A percentile compares a stretch with the other conserved stretches of the same genome.
Conservation (phyloP, 768 basidiomycete genomes). For the Lactifluus piperatus region DNA sequence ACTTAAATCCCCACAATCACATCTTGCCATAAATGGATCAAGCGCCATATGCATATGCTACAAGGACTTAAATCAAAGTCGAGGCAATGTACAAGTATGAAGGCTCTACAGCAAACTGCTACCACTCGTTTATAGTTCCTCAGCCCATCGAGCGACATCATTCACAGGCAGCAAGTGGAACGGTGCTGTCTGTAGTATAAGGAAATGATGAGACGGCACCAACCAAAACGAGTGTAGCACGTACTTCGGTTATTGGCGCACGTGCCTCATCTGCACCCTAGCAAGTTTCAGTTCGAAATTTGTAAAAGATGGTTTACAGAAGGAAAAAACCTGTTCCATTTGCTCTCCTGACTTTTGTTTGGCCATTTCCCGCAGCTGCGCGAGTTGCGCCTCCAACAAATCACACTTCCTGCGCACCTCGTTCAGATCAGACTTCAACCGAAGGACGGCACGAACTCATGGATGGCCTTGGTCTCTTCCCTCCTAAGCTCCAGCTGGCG, state of each 20-base stretch:
- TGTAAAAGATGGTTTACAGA: background rate
- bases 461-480: constrained; percentile 62
- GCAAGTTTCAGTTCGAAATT: background rate
- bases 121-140: constrained; percentile 29
- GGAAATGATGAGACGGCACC: background rate
- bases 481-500: constrained; percentile 65
- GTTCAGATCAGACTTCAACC: background rate
- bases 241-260: background rate
- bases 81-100: background rate
- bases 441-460: constrained; percentile 42
- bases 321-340: constrained; percentile 15
- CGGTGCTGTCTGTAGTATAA: background rate
- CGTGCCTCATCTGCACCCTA: background rate
- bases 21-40: too few relatives aligned
- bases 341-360: constrained; percentile 1
- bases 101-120: background rate
- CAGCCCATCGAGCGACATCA: constrained; percentile 52
- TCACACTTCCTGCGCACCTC: constrained; percentile 56
- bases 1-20: too few relatives aligned
- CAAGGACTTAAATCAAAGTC: background rate
- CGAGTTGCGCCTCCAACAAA: constrained; percentile 52
- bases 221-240: background rate
- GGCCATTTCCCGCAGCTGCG: constrained; percentile 36
- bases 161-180: constrained; percentile 24
- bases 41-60: too few relatives aligned